These are phyloP conservation scores for Rutstroemia sp. DNA, from an alignment of 2,329 filamentous ascomycete genomes.

Conservation along the genomic window DNA sequence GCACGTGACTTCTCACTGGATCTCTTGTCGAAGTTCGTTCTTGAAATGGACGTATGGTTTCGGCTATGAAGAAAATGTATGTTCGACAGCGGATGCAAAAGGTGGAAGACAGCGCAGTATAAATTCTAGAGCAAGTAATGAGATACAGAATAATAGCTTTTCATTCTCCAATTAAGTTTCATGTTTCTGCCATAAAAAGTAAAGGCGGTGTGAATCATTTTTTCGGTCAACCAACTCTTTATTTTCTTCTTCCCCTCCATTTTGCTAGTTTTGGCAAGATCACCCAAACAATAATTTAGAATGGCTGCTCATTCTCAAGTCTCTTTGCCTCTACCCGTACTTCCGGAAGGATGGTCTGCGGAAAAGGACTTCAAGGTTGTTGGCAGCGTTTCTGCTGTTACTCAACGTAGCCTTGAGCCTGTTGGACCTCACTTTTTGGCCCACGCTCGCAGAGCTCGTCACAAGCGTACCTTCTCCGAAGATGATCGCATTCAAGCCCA, in stretches of 20 bases:
- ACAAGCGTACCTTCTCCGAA: constrained; percentile 97
- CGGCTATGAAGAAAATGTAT: not conserved
- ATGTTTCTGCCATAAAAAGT: not conserved
- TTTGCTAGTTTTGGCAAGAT: not conserved
- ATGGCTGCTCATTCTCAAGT: constrained; percentile 32
- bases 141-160: not conserved
- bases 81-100: not conserved
- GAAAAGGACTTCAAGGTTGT: constrained; percentile 91
- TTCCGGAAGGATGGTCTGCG: constrained; percentile 73
- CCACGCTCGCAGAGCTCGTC: constrained; percentile 88
- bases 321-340: constrained; percentile 60
- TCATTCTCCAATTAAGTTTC: not conserved
- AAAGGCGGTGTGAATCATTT: not conserved
- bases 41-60: not conserved
- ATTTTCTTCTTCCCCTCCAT: constrained; percentile 7
- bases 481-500: constrained; percentile 96
- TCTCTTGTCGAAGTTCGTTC: too few relatives aligned
- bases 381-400: constrained; percentile 66
- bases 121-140: not conserved
- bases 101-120: not conserved
- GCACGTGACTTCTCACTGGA: too few relatives aligned
- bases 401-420: constrained; percentile 85
- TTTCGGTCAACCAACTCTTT: not conserved
- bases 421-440: constrained; percentile 97
- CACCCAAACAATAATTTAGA: constrained; percentile 1